Conservation (phyloP, 2,329 filamentous ascomycete species). For the Diaporthe velutina region DNA sequence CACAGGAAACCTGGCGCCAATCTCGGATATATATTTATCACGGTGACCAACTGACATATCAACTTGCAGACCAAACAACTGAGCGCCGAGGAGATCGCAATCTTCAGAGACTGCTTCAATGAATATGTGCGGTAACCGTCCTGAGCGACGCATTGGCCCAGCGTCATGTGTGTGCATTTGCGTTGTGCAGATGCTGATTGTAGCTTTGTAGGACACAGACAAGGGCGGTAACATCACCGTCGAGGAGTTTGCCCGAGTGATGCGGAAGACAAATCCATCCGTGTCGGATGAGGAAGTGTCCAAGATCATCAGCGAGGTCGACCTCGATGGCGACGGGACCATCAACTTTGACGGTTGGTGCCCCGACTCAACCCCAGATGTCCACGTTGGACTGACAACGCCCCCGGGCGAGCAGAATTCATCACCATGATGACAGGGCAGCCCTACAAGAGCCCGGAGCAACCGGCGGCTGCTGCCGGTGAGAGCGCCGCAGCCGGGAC, state of each 20-base stretch:
- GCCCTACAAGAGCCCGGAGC: conserved; percentile 46
- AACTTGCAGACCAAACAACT: conserved; percentile 32
- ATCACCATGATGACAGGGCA: conserved; percentile 58
- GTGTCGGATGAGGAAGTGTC: conserved; percentile 50
- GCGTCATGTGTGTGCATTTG: neutral
- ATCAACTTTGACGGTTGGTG: conserved; percentile 54
- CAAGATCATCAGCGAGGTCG: conserved; percentile 54
- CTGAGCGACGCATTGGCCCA: neutral
- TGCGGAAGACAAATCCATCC: conserved; percentile 49
- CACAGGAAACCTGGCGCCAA: too few relatives aligned
- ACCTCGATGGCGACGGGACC: conserved; percentile 54
- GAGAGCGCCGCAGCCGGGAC: conserved; percentile 44
- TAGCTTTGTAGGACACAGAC: conserved; percentile 29
- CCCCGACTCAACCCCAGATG: neutral
- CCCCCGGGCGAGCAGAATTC: conserved; percentile 48
- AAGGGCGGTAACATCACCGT: conserved; percentile 50
- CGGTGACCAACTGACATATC: neutral
- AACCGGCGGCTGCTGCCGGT: conserved; percentile 43
- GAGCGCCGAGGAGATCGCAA: conserved; percentile 39
- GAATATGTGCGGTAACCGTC: conserved; percentile 35
- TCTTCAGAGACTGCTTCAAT: conserved; percentile 40
- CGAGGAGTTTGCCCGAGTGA: conserved; percentile 54
- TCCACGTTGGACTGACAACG: neutral
- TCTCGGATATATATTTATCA: neutral
- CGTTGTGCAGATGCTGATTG: conserved; percentile 2